phyloP scores from a whole-genome alignment of 495 filamentous ascomycete genomes.

The Neurospora sp. region DNA sequence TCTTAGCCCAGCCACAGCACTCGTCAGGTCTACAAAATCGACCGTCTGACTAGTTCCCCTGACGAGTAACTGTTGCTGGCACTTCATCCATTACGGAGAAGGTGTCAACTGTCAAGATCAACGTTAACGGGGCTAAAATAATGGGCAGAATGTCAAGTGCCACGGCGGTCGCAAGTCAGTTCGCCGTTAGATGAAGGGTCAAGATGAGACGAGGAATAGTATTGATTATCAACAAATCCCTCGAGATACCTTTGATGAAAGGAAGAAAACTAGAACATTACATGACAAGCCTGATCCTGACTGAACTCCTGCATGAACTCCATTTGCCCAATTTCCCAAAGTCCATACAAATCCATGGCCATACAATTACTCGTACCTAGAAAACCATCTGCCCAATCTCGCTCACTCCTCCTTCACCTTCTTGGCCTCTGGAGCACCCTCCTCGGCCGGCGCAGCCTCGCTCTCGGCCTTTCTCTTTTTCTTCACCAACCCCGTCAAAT shows the following conservation, averaged over 20 bases:
- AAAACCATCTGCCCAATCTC: background rate
- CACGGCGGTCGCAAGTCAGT: background rate
- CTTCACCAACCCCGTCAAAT: conserved; percentile 76
- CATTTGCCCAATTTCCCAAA: background rate
- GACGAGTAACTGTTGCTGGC: too few relatives aligned
- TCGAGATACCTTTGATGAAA: background rate
- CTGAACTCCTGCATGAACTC: background rate
- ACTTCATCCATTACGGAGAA: too few relatives aligned
- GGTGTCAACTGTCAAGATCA: too few relatives aligned
- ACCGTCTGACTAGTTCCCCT: too few relatives aligned
- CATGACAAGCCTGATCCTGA: background rate
- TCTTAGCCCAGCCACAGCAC: too few relatives aligned
- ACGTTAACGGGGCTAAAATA: too few relatives aligned
- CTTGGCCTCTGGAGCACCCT: conserved; percentile 38
- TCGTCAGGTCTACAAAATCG: too few relatives aligned
- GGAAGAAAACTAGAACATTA: background rate
- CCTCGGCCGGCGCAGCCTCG: conserved; percentile 16
- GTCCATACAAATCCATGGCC: background rate
- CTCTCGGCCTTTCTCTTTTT: conserved; percentile 53
- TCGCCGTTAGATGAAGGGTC: background rate
- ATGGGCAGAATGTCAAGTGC: too few relatives aligned
- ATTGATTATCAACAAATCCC: background rate
- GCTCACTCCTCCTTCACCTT: conserved; percentile 14
- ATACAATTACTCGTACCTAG: background rate
- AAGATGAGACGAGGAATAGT: background rate